Evolutionary conservation across 179 eudicot genomes (phyloP), one percentile per base, ranked within the genome.

Genomic region (Sideroxylon spinosum): DNA sequence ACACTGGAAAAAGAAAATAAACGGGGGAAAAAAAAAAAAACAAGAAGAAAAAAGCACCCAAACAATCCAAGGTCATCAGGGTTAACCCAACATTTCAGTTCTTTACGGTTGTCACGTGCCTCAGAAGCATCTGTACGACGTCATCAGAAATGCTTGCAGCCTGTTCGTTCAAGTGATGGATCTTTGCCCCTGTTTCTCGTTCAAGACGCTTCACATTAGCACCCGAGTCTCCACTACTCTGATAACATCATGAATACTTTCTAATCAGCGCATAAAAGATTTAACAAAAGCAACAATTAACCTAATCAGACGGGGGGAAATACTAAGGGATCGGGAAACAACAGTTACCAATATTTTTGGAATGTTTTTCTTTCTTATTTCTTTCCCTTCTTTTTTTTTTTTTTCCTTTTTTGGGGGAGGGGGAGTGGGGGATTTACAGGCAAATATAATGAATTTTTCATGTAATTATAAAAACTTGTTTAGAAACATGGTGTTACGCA

Each of bases 141-240:
- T 91, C 97, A 17, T 87, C 86, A 59, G 98, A 93, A 57, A 95
- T 91, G 68, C 83, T 87, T 23, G 91, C 78, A 64, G 98, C 83
- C 80, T 93, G 90, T 2, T 76, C 64, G 82, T 91, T 95, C 81
- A 95, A 78, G 63, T 93, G 88, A 26, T 85, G 68, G 68, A 95
- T 95, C 86, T 95, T 95, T 28, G 71, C 87, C 44, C 82, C 91
- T 0, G 97, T 94, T 86, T 94, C 98, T 71, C 53, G 68, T 77
- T 92, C 98, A 48, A 94, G 98, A 20, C 97, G 96, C 87, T 94
- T 94, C 83, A 92, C 97, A 81, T 94, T 94, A 75, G 96, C 93
- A 81, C 98, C 98, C 0, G 97, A 92, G 83, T 93, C 97, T 32
- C 98, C 98, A 76, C 91, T 93, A 77, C 92, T 91, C 98, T 95